Percentiles rank a stretch among this genome's conserved stretches.
These are phyloP conservation scores for Chlamydomonas asymmetrica DNA, from an alignment of 139 green algal genomes.

Conservation along the genomic window DNA sequence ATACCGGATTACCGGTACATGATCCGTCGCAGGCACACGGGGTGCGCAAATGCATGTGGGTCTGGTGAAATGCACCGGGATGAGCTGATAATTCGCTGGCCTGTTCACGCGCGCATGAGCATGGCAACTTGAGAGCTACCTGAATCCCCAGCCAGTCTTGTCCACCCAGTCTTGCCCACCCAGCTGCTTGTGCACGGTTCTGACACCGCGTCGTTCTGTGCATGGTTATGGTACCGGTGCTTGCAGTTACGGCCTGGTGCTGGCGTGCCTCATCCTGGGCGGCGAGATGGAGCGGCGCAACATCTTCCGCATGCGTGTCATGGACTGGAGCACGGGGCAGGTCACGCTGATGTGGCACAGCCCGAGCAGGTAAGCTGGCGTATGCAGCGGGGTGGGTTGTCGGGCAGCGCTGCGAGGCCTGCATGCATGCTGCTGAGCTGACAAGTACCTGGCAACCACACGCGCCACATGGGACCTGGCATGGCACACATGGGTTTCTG, in stretches of 20 bases:
- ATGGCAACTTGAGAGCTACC: no score
- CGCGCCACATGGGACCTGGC: no score
- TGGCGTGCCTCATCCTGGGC: conserved; percentile 17
- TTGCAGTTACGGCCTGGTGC: conserved; percentile 19
- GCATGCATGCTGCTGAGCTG: background rate
- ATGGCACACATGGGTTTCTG: no score
- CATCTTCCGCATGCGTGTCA: conserved; percentile 12
- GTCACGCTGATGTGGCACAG: background rate
- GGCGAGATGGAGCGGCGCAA: conserved; percentile 24
- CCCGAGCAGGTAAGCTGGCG: background rate
- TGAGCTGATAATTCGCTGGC: no score
- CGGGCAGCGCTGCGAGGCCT: background rate
- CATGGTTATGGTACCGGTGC: background rate
- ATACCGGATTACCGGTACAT: no score
- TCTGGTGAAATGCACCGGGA: no score
- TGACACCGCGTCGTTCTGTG: background rate
- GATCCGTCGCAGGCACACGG: no score
- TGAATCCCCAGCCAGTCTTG: no score
- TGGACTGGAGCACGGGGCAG: conserved; percentile 11
- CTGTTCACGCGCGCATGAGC: no score
- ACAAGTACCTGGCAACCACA: background rate
- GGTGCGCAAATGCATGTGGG: no score
- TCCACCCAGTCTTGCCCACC: no score
- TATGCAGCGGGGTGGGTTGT: background rate
- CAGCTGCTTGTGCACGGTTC: no score